Conservation (phyloP, 306 rosid genomes). For the Quercus robur region DNA sequence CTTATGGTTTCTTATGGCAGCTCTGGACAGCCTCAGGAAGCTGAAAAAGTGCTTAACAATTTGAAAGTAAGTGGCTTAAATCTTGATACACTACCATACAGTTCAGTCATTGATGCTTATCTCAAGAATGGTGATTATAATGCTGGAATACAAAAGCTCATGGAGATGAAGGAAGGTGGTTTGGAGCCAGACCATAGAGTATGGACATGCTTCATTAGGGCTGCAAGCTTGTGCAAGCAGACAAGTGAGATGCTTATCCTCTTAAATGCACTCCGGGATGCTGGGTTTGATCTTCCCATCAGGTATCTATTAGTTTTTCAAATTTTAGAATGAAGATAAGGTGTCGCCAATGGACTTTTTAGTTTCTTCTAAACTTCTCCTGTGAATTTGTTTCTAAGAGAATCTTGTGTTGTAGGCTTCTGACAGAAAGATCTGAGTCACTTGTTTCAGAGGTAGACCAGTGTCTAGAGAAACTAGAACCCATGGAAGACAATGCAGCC, state of each 20-base stretch:
- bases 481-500: slow-evolving; percentile 83
- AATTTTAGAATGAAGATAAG: not conserved
- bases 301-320: slow-evolving; percentile 45
- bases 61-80: slow-evolving; percentile 53
- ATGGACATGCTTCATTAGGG: slow-evolving; percentile 95
- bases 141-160: slow-evolving; percentile 66
- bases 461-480: slow-evolving; percentile 56
- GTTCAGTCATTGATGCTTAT: slow-evolving; percentile 84
- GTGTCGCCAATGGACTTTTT: not conserved
- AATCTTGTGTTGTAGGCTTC: slow-evolving; percentile 54
- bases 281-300: slow-evolving; percentile 79
- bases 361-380: not conserved
- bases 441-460: slow-evolving; percentile 64
- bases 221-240: slow-evolving; percentile 69
- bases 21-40: slow-evolving; percentile 90
- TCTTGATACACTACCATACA: slow-evolving; percentile 77
- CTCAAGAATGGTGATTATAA: slow-evolving; percentile 62
- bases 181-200: slow-evolving; percentile 83
- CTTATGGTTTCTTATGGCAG: slow-evolving; percentile 88
- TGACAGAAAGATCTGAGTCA: slow-evolving; percentile 69
- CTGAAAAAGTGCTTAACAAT: slow-evolving; percentile 80
- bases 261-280: slow-evolving; percentile 57
- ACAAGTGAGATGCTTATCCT: slow-evolving; percentile 53
- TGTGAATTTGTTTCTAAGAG: slow-evolving; percentile 11
- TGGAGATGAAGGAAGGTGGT: slow-evolving; percentile 65